Conservation (phyloP, 2,329 filamentous ascomycete genomes). For the Paraphaeosphaeria minitans region DNA sequence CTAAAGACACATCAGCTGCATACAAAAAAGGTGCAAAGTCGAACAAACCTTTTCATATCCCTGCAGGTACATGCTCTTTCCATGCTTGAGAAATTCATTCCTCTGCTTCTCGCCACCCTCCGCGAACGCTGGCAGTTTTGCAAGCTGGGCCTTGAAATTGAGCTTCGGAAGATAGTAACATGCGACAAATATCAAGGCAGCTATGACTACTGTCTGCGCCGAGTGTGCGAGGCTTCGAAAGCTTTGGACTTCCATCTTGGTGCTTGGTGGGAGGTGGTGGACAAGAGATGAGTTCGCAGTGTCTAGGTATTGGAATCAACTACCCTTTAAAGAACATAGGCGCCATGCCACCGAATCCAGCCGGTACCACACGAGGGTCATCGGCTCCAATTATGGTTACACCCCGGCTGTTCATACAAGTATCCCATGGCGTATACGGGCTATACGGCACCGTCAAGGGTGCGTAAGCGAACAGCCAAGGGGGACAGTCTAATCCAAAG, state of each 20-base stretch:
- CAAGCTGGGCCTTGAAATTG: slow-evolving; percentile 26
- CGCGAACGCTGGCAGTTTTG: slow-evolving; percentile 31
- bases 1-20: slow-evolving; percentile 20
- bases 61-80: slow-evolving; percentile 32
- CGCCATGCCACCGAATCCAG: neutral
- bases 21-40: no score
- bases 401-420: neutral
- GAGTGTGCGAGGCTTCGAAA: slow-evolving; percentile 1
- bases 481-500: neutral
- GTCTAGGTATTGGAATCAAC: neutral
- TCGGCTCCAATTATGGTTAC: neutral
- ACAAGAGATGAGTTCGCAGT: neutral
- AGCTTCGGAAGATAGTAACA: slow-evolving; percentile 29
- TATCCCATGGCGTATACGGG: neutral
- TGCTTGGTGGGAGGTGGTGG: neutral
- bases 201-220: slow-evolving; percentile 13
- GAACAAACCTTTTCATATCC: slow-evolving; percentile 36
- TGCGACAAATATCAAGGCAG: slow-evolving; percentile 30
- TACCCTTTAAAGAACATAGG: neutral
- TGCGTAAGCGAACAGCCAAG: neutral
- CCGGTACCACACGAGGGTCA: neutral
- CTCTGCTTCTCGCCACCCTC: slow-evolving; percentile 26
- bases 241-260: slow-evolving; percentile 8
- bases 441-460: neutral
- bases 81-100: slow-evolving; percentile 26